Percentiles rank a stretch among this genome's conserved stretches.
These are phyloP conservation scores for Fusarium sp. DNA, from an alignment of 2,329 filamentous ascomycete species.

Conservation along the genomic window DNA sequence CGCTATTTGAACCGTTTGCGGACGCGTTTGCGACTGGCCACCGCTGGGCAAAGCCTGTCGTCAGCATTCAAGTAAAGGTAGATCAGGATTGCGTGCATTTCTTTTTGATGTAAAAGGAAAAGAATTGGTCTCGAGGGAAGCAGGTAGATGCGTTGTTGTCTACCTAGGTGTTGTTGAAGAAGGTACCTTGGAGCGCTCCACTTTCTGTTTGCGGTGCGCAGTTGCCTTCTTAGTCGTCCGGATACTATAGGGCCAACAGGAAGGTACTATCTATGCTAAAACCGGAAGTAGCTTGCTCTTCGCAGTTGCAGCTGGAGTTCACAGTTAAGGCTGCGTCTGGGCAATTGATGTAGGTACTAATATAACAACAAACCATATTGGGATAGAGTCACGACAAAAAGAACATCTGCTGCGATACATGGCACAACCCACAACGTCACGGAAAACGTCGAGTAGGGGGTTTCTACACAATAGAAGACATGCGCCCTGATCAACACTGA, in stretches of 20 bases:
- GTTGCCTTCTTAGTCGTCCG: slow-evolving; percentile 1
- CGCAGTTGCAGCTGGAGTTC: neutral
- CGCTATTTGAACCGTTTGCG: slow-evolving; percentile 39
- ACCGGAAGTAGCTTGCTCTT: neutral
- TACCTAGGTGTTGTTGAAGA: neutral
- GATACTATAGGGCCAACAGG: neutral
- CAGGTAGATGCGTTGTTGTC: neutral
- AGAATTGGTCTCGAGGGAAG: neutral
- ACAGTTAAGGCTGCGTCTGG: slow-evolving; percentile 12
- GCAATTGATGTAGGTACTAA: neutral
- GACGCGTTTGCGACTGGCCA: slow-evolving; percentile 30
- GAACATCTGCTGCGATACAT: slow-evolving; percentile 12
- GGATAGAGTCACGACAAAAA: neutral
- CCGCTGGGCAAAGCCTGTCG: neutral
- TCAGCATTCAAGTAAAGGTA: neutral
- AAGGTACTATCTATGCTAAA: neutral
- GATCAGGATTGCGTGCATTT: neutral
- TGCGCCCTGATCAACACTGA: too few species aligned
- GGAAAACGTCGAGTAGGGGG: slow-evolving; percentile 3
- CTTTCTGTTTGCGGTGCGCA: slow-evolving; percentile 20
- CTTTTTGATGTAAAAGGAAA: too few species aligned
- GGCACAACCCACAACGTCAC: neutral
- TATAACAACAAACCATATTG: neutral
- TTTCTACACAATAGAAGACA: neutral
- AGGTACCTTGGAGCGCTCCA: slow-evolving; percentile 3